Evolutionary conservation across 768 basidiomycete genomes (phyloP), one percentile per base, ranked within the genome.

Genomic region (Tylopilus rubrobrunneus): DNA sequence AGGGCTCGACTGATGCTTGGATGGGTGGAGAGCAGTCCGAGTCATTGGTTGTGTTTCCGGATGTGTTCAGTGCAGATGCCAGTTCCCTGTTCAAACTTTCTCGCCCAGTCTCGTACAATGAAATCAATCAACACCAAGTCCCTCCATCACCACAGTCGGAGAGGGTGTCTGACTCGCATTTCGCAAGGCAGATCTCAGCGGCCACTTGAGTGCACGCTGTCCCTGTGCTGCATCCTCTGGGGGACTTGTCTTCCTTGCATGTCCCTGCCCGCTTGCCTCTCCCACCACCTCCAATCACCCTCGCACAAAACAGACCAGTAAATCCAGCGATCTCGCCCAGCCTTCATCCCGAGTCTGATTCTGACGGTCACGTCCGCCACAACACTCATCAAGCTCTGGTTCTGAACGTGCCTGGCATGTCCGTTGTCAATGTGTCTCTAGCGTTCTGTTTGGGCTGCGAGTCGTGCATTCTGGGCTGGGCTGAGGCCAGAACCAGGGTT

Each of bases 91-190:
- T 71, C 42, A 82, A 72, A 28, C 66, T 71, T 63, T 88, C 87
- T 44, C 76, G 75, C 6, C 77, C 85, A 0, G 87, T 87, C 61
- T 81, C 85, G 56, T 86, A 88, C 44, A 85, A 84, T 19, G 81
- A 83, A n/a, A n/a, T n/a, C n/a, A 4, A 81, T 72, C 33, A 66
- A 70, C 29, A 54, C 58, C 17, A 67, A 64, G 42, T 66, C 65
- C 12, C 64, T 51, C 45, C 51, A 46, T 34, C 8, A 1, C 48
- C 7, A 46, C 55, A 7, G 53, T 43, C 19, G 82, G 81, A 23
- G 81, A 81, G 9, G 80, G 78, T 23, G 78, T 76, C 45, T 77
- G 67, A 55, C 78, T 81, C 12, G 74, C 43, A 53, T 79, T 78
- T 58, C 80, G 78, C 69, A 89, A 57, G 23, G 86, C 87, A 50